These are phyloP conservation scores for Kalaharituber pfeilii DNA, from an alignment of 2,329 filamentous ascomycete genomes.

Conservation along the genomic window DNA sequence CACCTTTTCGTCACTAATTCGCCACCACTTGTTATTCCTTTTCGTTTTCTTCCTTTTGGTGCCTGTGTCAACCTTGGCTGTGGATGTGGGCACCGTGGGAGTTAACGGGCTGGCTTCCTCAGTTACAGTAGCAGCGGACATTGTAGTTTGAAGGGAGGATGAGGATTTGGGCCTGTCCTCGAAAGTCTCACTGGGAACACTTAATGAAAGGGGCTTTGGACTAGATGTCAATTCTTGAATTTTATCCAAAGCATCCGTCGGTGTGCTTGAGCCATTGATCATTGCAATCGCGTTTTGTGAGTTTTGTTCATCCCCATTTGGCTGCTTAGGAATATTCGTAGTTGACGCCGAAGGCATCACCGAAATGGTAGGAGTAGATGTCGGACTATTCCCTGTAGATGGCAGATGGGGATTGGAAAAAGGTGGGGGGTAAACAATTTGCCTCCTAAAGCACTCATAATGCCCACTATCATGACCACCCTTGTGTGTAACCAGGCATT, in stretches of 20 bases:
- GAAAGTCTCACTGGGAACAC: conserved; percentile 31
- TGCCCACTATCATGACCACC: conserved; percentile 92
- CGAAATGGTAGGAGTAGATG: neutral
- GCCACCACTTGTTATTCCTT: conserved; percentile 75
- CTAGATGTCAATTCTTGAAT: conserved; percentile 29
- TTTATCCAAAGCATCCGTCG: conserved; percentile 22
- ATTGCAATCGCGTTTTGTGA: too few species aligned
- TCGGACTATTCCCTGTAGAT: neutral
- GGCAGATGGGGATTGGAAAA: neutral
- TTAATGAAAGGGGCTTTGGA: too few species aligned
- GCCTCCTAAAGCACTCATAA: conserved; percentile 87
- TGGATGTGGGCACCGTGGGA: neutral
- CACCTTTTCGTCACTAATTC: conserved; percentile 92
- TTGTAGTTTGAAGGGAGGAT: neutral
- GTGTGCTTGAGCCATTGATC: too few species aligned
- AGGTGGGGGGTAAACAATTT: conserved; percentile 26
- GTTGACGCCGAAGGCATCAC: neutral
- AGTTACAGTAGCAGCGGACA: conserved; percentile 2
- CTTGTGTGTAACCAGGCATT: conserved; percentile 82
- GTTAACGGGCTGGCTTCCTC: neutral
- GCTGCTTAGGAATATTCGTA: neutral
- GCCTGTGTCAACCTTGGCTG: neutral
- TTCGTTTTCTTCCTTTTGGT: conserved; percentile 36
- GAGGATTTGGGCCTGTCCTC: neutral
- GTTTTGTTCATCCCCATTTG: too few species aligned